These are phyloP conservation scores for Cercospora janseana DNA, from an alignment of 2,329 filamentous ascomycete genomes.

Conservation along the genomic window DNA sequence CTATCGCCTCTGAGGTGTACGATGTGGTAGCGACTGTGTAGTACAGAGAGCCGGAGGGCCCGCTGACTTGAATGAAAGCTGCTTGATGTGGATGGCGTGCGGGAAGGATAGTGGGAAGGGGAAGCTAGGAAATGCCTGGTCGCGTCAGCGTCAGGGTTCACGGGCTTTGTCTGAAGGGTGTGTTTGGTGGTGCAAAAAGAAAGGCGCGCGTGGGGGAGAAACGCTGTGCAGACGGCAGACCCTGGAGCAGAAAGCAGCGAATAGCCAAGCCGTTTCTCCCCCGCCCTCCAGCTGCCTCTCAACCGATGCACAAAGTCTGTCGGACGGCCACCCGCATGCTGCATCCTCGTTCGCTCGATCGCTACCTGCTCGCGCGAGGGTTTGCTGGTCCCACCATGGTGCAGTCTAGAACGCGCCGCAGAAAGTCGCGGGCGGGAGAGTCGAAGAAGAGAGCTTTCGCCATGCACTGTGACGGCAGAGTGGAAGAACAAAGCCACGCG, in stretches of 20 bases:
- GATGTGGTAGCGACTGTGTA: background rate
- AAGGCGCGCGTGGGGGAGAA: background rate
- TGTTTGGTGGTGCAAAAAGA: background rate
- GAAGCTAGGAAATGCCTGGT: conserved; percentile 42
- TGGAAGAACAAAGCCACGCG: conserved; percentile 4
- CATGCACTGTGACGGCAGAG: conserved; percentile 8
- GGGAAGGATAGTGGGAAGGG: conserved; percentile 49
- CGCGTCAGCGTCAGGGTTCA: background rate
- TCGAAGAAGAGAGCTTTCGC: no score
- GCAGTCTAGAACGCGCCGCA: conserved; percentile 1
- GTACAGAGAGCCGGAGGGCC: background rate
- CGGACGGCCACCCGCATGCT: conserved; percentile 1
- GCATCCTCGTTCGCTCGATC: background rate
- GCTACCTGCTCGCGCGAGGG: no score
- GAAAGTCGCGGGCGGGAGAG: no score
- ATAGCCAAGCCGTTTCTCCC: background rate
- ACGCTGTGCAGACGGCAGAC: background rate
- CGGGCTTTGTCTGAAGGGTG: background rate
- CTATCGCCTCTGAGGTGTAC: conserved; percentile 8
- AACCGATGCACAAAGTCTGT: conserved; percentile 5
- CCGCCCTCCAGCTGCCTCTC: conserved; percentile 1
- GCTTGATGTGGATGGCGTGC: no score
- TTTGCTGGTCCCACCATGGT: background rate
- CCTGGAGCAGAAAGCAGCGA: conserved; percentile 1
- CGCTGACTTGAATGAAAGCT: no score